Evolutionary conservation across 176 grass and related monocot genomes (phyloP), one percentile per base, ranked within the genome.

Genomic region (Oryza punctata): DNA sequence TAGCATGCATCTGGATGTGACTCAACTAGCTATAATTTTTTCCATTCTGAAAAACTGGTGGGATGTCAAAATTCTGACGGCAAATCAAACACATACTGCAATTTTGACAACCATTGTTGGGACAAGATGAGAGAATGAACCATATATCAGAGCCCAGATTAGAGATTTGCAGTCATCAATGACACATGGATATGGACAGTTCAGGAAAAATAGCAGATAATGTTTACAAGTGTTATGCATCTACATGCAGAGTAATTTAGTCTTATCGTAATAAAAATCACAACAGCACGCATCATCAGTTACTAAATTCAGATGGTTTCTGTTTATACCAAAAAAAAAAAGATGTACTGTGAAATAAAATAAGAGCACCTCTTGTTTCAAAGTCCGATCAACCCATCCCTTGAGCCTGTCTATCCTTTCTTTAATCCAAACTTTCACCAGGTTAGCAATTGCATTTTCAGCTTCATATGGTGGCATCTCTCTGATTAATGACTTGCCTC

Each of bases 381-480:
- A 88, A 88, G 87, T 95, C 80, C 96, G 87, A 65, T 98, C 96
- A 85, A 95, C 91, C 96, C 93, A 98, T 68, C 89, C 93, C 91
- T 95, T 98, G 25, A 98, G 91, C 59, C 91, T 91, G 60, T 95
- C 93, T 30, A 95, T 83, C 70, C 91, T 93, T 85, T 87, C 78
- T 77, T 93, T 95, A 79, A 95, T 92, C 96, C 96, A 98, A 69
- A 81, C 87, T 82, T 89, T 98, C 18, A 90, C 96, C 59, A 98
- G 84, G 95, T 95, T 95, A 67, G 89, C 91, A 81, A 98, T 98
- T 75, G 91, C 91, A 85, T 91, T 88, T 90, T 98, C 91, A 73
- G 96, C 96, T 87, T 98, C 96, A 83, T 93, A 98, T 82, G 96
- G 96, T 18, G 91, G 96, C 96, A 98, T 98, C 89, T 98, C 91